Conservation (phyloP, 2,329 filamentous ascomycete genomes). For the Aulographum hederae region DNA sequence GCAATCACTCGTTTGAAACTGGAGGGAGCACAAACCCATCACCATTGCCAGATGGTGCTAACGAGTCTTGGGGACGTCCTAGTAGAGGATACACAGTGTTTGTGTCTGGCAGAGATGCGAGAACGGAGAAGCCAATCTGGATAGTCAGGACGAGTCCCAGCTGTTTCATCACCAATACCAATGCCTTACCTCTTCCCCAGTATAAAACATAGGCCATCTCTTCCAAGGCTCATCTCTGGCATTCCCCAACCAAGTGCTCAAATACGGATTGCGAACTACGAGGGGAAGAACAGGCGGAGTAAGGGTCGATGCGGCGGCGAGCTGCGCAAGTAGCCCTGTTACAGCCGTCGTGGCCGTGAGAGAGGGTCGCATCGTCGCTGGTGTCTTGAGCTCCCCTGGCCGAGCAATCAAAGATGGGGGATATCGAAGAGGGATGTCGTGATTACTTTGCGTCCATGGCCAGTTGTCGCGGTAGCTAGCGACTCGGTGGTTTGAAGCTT, state of each 20-base stretch:
- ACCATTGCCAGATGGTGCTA: slow-evolving; percentile 20
- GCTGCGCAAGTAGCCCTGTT: background rate
- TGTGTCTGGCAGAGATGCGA: slow-evolving; percentile 42
- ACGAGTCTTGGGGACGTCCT: slow-evolving; percentile 46
- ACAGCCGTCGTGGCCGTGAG: background rate
- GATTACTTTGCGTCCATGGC: no score
- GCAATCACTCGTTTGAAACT: background rate
- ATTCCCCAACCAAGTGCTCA: slow-evolving; percentile 37
- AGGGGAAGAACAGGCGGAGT: slow-evolving; percentile 33
- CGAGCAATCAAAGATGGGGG: background rate
- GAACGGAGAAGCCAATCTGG: slow-evolving; percentile 43
- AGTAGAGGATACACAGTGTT: slow-evolving; percentile 44
- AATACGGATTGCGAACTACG: slow-evolving; percentile 31
- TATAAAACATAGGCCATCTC: slow-evolving; percentile 77
- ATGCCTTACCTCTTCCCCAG: slow-evolving; percentile 39
- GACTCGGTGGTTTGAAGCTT: no score
- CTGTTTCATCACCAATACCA: background rate
- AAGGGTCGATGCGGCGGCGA: slow-evolving; percentile 28
- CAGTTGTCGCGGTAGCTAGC: no score
- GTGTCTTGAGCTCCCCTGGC: background rate
- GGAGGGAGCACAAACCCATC: background rate
- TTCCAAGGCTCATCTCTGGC: slow-evolving; percentile 62
- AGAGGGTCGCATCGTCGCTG: background rate
- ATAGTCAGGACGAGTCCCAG: background rate
- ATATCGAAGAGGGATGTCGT: background rate